A percentile compares a stretch with the other conserved stretches of the same genome.
Conservation (phyloP, 306 rosid genomes). For the Rosa multiflora region DNA sequence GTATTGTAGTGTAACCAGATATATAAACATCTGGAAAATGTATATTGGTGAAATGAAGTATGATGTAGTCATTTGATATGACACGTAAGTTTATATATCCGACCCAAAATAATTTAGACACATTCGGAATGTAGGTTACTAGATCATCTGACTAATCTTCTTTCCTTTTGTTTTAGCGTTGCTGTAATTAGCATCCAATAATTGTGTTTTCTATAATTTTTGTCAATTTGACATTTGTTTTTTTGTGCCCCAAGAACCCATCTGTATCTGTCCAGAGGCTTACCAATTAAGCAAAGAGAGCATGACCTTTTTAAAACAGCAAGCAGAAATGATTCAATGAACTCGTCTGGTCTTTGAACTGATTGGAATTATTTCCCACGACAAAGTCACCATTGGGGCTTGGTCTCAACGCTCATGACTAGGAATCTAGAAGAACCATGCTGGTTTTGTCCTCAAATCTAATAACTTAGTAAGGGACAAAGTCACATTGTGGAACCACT, state of each 20-base stretch:
- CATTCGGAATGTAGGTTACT: background rate
- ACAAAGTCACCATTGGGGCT: background rate
- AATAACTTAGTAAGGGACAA: background rate
- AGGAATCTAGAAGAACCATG: conserved; percentile 3
- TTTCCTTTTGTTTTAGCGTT: background rate
- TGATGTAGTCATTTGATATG: too few relatives aligned
- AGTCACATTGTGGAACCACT: conserved; percentile 1
- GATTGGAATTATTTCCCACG: background rate
- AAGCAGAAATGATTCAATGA: background rate
- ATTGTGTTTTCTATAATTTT: background rate
- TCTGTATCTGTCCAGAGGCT: background rate
- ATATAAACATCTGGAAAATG: too few relatives aligned
- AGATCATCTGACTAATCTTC: background rate
- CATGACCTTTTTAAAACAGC: background rate
- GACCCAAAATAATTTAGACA: background rate
- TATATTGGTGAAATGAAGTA: too few relatives aligned
- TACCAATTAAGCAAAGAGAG: background rate
- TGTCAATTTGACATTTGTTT: conserved; percentile 4
- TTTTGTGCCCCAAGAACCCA: background rate
- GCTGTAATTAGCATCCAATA: conserved; percentile 2
- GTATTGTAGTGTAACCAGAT: too few relatives aligned
- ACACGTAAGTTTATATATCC: too few relatives aligned
- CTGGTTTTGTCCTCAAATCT: conserved; percentile 2
- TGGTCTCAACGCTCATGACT: background rate
- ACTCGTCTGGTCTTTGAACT: background rate